Percentiles rank a stretch among this genome's conserved stretches.
Evolutionary conservation across 2,329 filamentous ascomycete genomes (phyloP).

Genomic region (Neopestalotiopsis sp.): DNA sequence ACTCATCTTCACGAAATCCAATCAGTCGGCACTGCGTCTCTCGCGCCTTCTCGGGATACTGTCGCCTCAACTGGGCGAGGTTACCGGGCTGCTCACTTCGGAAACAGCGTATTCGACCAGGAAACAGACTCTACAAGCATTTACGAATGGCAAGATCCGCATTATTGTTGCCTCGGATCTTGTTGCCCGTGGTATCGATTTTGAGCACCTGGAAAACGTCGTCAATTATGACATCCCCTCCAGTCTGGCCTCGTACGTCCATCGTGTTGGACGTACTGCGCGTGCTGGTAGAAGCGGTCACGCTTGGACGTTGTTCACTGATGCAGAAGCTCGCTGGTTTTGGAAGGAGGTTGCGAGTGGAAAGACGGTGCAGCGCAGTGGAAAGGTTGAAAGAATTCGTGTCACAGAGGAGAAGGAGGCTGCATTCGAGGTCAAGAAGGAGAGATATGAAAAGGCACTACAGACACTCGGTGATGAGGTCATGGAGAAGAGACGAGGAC

Average conservation of each 20-base stretch:
- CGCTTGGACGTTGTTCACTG: constrained; percentile 86
- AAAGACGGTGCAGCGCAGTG: constrained; percentile 51
- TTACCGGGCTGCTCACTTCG: constrained; percentile 76
- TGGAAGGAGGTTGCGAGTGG: constrained; percentile 78
- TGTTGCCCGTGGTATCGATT: constrained; percentile 88
- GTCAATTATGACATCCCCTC: constrained; percentile 93
- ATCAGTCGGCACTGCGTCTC: constrained; percentile 87
- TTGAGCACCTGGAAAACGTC: constrained; percentile 80
- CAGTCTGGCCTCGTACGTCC: constrained; percentile 83
- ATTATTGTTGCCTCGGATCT: constrained; percentile 91
- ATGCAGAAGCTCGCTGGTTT: constrained; percentile 89
- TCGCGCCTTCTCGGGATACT: constrained; percentile 77
- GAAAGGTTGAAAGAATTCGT: constrained; percentile 53
- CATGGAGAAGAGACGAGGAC: constrained; percentile 28
- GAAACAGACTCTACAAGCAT: constrained; percentile 70
- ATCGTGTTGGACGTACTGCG: constrained; percentile 90
- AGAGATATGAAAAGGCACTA: constrained; percentile 61
- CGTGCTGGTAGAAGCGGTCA: constrained; percentile 77
- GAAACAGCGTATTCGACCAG: constrained; percentile 76
- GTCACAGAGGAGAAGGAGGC: constrained; percentile 41
- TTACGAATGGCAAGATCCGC: constrained; percentile 65
- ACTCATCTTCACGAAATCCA: constrained; percentile 89
- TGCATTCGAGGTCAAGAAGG: constrained; percentile 19
- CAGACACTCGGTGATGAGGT: constrained; percentile 68
- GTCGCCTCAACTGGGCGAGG: constrained; percentile 59